These are phyloP conservation scores for Galium porrigens DNA, from an alignment of 305 asterid species.

Conservation along the genomic window DNA sequence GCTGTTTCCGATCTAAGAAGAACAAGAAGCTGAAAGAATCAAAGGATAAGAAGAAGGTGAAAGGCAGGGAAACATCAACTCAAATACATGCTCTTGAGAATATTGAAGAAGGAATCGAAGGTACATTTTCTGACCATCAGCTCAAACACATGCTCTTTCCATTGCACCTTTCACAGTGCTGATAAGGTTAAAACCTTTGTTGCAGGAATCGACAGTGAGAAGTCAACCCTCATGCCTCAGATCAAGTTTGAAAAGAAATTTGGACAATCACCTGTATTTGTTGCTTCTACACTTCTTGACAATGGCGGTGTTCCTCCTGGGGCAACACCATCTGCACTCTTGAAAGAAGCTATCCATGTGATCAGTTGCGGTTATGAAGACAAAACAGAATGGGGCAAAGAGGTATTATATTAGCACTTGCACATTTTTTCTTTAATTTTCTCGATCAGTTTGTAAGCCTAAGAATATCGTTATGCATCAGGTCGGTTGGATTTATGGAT, in stretches of 20 bases:
- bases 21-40: conserved; percentile 53
- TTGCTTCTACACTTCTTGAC: conserved; percentile 74
- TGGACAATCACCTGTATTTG: conserved; percentile 83
- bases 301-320: conserved; percentile 82
- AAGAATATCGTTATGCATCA: conserved; percentile 16
- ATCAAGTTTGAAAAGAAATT: conserved; percentile 73
- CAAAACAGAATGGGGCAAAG: conserved; percentile 96
- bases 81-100: conserved; percentile 94
- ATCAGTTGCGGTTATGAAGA: conserved; percentile 94
- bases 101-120: conserved; percentile 91
- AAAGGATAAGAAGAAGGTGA: conserved; percentile 56
- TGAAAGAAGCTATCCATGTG: conserved; percentile 90
- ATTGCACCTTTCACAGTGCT: conserved; percentile 3
- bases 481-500: conserved; percentile 97
- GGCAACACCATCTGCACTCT: conserved; percentile 69
- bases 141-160: not conserved
- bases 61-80: conserved; percentile 57
- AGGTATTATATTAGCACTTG: conserved; percentile 41
- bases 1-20: conserved; percentile 45
- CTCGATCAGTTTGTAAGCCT: not conserved
- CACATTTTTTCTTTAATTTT: not conserved
- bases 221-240: conserved; percentile 77
- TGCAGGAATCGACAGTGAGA: conserved; percentile 73
- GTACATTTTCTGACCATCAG: conserved; percentile 23
- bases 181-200: not conserved